These are phyloP conservation scores for Fusarium beomiforme DNA, from an alignment of 2,329 filamentous ascomycete genomes.

Conservation along the genomic window DNA sequence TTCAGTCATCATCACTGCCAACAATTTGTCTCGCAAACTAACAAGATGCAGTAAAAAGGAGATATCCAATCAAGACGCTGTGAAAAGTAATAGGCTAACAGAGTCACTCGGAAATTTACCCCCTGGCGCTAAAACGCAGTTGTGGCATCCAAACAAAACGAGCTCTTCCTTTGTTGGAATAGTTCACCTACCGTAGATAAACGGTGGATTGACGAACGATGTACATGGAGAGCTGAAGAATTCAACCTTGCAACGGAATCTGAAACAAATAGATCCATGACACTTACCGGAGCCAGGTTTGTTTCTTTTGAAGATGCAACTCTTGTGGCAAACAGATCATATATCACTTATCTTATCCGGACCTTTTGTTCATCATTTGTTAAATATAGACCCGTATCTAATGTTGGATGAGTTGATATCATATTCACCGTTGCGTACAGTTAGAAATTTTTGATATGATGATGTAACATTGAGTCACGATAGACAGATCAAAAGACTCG, in stretches of 20 bases:
- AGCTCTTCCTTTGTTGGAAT: slow-evolving; percentile 28
- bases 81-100: not conserved
- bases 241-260: not conserved
- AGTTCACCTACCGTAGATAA: slow-evolving; percentile 1
- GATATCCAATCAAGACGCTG: not conserved
- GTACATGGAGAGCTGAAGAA: slow-evolving; percentile 7
- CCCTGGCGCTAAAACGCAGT: slow-evolving; percentile 31
- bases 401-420: not conserved
- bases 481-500: not conserved
- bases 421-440: not conserved
- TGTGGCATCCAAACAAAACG: slow-evolving; percentile 24
- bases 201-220: slow-evolving; percentile 1
- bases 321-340: not conserved
- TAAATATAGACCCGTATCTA: not conserved
- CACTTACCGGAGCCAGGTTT: not conserved
- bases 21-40: not conserved
- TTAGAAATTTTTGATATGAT: not conserved
- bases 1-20: not conserved
- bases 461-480: too few species aligned
- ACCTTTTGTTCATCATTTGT: not conserved
- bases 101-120: slow-evolving; percentile 17
- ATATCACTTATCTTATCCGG: not conserved
- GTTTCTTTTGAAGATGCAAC: not conserved
- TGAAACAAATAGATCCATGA: slow-evolving; percentile 10
- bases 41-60: not conserved